A percentile compares a stretch with the other conserved stretches of the same genome.
These are phyloP conservation scores for Lactifluus pinguis DNA, from an alignment of 768 basidiomycete genomes.

Conservation along the genomic window DNA sequence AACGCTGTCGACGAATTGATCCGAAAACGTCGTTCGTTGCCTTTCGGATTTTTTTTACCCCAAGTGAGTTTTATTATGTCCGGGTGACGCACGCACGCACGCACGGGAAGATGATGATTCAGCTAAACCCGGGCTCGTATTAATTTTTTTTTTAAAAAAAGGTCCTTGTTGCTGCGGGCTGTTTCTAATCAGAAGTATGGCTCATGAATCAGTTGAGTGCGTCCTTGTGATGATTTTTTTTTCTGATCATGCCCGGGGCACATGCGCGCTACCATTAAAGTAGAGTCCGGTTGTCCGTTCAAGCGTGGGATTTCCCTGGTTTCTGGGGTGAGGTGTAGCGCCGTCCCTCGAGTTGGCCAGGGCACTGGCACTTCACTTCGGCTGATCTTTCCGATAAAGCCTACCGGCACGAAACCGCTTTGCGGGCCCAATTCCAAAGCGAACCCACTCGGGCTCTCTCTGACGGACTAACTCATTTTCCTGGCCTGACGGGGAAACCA, in stretches of 20 bases:
- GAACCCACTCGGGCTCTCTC: neutral
- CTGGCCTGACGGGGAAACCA: neutral
- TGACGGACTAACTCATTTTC: neutral
- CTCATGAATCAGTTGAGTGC: neutral
- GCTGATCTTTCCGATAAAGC: constrained; percentile 8
- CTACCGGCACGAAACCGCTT: neutral
- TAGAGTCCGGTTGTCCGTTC: neutral
- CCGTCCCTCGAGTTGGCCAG: neutral
- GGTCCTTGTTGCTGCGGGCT: neutral
- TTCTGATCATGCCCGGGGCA: neutral
- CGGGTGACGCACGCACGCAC: neutral
- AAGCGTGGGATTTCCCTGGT: neutral
- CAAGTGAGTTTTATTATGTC: neutral
- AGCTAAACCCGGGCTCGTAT: neutral
- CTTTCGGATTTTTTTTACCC: neutral
- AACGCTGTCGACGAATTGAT: neutral
- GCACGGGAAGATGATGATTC: too few relatives aligned
- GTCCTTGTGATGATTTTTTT: neutral
- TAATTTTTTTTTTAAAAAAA: too few relatives aligned
- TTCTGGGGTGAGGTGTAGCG: too few relatives aligned
- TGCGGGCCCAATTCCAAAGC: neutral
- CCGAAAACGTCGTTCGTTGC: neutral
- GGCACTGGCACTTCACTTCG: neutral
- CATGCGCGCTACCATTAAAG: constrained; percentile 6
- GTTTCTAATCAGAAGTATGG: neutral